Percentiles rank a stretch among this genome's conserved stretches.
phyloP scores from a whole-genome alignment of 192 early-diverging fungal species.

The Umbelopsis sp. region DNA sequence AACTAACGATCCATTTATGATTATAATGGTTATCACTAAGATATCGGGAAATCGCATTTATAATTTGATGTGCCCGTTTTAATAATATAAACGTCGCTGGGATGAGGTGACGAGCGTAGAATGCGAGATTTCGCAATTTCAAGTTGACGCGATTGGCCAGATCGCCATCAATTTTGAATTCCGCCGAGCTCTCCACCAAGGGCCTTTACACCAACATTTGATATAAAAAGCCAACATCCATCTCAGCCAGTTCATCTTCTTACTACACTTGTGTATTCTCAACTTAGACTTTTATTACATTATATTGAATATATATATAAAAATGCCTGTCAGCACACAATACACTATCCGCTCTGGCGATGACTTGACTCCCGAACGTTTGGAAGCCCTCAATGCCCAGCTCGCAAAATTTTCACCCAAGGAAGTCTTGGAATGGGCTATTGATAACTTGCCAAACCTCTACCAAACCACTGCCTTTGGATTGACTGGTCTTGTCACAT shows the following conservation, averaged over 20 bases:
- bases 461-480: constrained; percentile 97
- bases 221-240: background rate
- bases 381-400: constrained; percentile 76
- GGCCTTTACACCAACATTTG: background rate
- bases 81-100: too few species aligned
- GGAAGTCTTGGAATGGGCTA: constrained; percentile 89
- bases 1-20: background rate
- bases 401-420: constrained; percentile 70
- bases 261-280: constrained; percentile 4
- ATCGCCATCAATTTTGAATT: constrained; percentile 28
- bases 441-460: constrained; percentile 73
- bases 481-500: constrained; percentile 81
- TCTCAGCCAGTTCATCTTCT: background rate
- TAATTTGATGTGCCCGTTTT: background rate
- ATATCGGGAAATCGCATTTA: background rate
- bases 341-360: constrained; percentile 29
- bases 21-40: background rate
- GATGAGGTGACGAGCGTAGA: constrained; percentile 24
- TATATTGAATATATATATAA: background rate
- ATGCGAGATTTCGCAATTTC: constrained; percentile 32
- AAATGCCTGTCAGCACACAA: constrained; percentile 36
- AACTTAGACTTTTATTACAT: background rate
- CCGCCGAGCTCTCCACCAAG: constrained; percentile 21
- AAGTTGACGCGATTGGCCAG: constrained; percentile 31
- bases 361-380: constrained; percentile 59